A percentile compares a stretch with the other conserved stretches of the same genome.
phyloP scores from a whole-genome alignment of 306 rosid genomes.

The Malus sylvestris region DNA sequence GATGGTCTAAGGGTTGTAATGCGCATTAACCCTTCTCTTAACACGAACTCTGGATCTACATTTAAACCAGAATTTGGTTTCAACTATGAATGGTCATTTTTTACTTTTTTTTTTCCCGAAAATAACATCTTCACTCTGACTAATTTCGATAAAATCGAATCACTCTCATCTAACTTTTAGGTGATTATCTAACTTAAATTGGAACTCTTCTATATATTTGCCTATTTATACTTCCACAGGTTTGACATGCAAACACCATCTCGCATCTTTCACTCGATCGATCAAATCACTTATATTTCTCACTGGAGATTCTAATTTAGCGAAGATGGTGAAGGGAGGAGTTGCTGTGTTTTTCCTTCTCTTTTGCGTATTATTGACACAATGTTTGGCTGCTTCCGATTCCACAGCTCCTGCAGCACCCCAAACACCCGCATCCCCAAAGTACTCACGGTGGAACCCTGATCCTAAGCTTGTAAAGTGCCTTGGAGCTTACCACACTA shows the following conservation, averaged over 20 bases:
- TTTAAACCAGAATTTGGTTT: too few species aligned
- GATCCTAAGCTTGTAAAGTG: neutral
- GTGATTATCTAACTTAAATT: neutral
- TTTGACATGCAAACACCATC: neutral
- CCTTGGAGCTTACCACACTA: neutral
- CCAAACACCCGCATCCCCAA: neutral
- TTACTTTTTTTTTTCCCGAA: neutral
- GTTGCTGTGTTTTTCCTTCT: neutral
- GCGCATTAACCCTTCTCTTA: too few species aligned
- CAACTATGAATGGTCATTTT: neutral
- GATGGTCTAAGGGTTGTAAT: too few species aligned
- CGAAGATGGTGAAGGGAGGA: neutral
- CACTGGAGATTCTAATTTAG: neutral
- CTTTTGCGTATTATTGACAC: neutral
- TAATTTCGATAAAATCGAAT: too few species aligned
- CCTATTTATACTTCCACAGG: neutral
- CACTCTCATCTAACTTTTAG: neutral
- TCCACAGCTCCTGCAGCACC: neutral
- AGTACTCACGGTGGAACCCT: neutral
- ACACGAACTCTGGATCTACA: too few species aligned
- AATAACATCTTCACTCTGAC: neutral
- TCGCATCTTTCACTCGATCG: neutral
- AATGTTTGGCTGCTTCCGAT: neutral
- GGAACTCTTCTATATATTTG: too few species aligned
- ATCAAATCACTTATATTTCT: neutral